Evolutionary conservation across 2,329 filamentous ascomycete genomes (phyloP), one percentile per base, ranked within the genome.

Genomic region (Apiospora rasikravindrae): DNA sequence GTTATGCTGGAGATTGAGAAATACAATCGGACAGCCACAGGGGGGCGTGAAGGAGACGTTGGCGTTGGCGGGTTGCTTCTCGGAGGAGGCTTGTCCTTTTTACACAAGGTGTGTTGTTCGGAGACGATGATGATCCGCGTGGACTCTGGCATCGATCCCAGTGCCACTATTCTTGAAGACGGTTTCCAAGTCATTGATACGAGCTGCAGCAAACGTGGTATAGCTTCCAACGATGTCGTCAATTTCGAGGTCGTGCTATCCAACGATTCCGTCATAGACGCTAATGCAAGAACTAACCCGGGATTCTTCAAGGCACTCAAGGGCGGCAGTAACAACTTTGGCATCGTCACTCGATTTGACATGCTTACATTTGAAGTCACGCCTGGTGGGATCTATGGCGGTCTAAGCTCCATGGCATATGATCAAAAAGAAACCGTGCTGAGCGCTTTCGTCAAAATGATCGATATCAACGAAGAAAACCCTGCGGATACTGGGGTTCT

Each of bases 161-260:
- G n/a, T n/a, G n/a, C 8, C 8, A 22, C n/a, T 42, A 10, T 11
- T 1, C 8, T 42, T 42, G 13, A 42, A 10, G 13, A 2, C 40
- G 40, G 40, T 42, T 42, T 42, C 40, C 4, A 37, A 42, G 22
- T 26, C 24, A 24, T 33, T 37, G 53, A 61, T 16, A 22, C 22
- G 53, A 22, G 11, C 29, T 10, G 7, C 7, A 61, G 53, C 8
- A 37, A 37, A 11, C 53, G 29, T 24, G 64, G 64, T 33, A 8
- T 67, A 10, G 40, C 37, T 3, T 67, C n/a, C 0, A 45, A 67
- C 64, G 37, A 22, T 22, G 40, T 67, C 22, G 37, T 26, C 64
- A 67, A 67, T n/a, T 67, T 26, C 64, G 64, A 67, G n/a, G 42
- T 67, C 7, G 64, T 67, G 37, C 64, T 45, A 11, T 37, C 64